Evolutionary conservation across 2,329 filamentous ascomycete species (phyloP), one percentile per base, ranked within the genome.

Genomic region (Fusarium continuum): DNA sequence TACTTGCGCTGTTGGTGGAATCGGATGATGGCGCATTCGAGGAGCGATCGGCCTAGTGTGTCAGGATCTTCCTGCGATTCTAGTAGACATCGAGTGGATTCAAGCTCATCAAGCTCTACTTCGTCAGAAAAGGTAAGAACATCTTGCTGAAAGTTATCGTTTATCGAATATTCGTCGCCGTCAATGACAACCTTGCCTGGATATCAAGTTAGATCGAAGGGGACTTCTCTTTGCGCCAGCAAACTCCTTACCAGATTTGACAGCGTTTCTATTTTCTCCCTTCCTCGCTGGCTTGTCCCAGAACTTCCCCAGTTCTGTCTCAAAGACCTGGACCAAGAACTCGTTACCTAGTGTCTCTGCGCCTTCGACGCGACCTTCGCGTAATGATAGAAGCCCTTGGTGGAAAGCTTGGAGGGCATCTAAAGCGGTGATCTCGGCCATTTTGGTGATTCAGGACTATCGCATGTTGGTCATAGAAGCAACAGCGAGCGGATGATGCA

Each of bases 1-100:
- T 90, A 92, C 71, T 91, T 90, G 64, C 94, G 88, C 67, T 91
- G 88, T 69, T 93, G 88, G 76, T 99, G 94, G 76, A 96, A 97
- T 65, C 89, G 87, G 71, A 98, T 91, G 64, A 97, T 86, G 57
- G 91, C 91, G 68, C 90, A 90, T 74, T 93, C 88, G 50, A 92
- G 83, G 57, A 91, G 83, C 4, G 91, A 84, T 20, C 91, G 87
- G 59, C 92, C 92, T 6, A 93, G 81, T 14, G 85, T 81, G 38
- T 85, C 82, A 14, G 87, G 83, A 67, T 93, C 89, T 31, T 87
- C 84, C 72, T 91, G 85, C 16, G 91, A 88, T 51, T 89, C 88
- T 46, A 96, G 80, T 54, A 96, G 86, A 44, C 95, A 85, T 66
- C 85, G 84, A 9, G 92, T 91, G 16, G 94, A 90, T 69, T 95